phyloP scores from a whole-genome alignment of 2,329 filamentous ascomycete species.

The Parascedosporium putredinis region DNA sequence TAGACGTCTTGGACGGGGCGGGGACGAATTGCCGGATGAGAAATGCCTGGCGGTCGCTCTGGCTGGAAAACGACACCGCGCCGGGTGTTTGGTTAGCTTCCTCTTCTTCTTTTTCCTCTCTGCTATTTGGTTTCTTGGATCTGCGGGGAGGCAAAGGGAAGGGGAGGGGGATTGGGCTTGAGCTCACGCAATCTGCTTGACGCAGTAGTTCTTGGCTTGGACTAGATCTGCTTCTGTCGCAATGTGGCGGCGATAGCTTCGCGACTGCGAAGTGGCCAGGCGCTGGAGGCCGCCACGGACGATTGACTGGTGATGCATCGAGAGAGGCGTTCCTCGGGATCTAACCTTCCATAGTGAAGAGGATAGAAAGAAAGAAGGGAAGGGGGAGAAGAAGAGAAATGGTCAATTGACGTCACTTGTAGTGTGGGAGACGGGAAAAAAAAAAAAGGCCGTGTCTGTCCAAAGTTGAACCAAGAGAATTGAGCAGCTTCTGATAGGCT shows the following conservation, averaged over 20 bases:
- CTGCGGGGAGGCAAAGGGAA: background rate
- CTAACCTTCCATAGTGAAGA: conserved; percentile 1
- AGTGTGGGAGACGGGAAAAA: too few species aligned
- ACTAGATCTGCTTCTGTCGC: conserved; percentile 40
- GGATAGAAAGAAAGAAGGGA: background rate
- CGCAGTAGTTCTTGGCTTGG: conserved; percentile 43
- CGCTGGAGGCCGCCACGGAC: conserved; percentile 1
- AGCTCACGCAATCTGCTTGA: conserved; percentile 39
- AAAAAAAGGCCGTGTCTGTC: too few species aligned
- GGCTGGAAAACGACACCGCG: too few species aligned
- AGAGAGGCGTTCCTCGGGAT: background rate
- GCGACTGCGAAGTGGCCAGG: background rate
- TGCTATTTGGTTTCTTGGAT: too few species aligned
- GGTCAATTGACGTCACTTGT: background rate
- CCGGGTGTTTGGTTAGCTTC: too few species aligned
- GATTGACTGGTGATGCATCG: conserved; percentile 5
- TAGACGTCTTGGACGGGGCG: conserved; percentile 68
- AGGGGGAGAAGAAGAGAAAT: background rate
- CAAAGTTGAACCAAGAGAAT: too few species aligned
- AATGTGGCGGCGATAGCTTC: background rate
- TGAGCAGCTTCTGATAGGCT: background rate
- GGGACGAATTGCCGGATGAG: conserved; percentile 76
- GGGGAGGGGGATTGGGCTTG: background rate
- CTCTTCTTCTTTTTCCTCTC: too few species aligned
- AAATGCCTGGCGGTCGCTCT: conserved; percentile 82